phyloP scores from a whole-genome alignment of 2,329 filamentous ascomycete genomes.

The Tricladium varicosporioides region DNA sequence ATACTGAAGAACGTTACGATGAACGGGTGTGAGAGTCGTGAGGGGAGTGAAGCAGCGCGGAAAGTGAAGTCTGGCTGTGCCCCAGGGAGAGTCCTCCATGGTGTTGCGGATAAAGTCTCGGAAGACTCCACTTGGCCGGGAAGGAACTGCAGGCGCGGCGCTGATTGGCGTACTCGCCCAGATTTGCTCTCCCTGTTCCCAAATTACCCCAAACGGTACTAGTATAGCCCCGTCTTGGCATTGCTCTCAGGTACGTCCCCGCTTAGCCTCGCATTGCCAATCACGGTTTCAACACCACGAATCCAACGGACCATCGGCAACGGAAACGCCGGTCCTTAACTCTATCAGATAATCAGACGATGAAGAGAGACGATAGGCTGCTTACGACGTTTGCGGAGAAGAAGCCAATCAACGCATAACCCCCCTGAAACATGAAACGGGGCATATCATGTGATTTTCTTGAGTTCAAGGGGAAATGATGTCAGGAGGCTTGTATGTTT shows the following conservation, averaged over 20 bases:
- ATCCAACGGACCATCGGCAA: background rate
- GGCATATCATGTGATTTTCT: background rate
- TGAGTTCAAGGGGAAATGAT: background rate
- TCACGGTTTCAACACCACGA: background rate
- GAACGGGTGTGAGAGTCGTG: background rate
- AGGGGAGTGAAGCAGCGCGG: background rate
- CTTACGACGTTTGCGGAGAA: background rate
- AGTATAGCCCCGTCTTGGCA: background rate
- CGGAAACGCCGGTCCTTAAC: background rate
- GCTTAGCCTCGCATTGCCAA: background rate
- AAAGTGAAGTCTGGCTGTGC: background rate
- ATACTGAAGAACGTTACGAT: background rate
- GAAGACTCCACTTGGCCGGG: background rate
- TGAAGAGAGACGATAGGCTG: background rate
- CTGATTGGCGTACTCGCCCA: background rate
- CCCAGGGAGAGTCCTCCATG: background rate
- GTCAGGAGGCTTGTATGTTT: background rate
- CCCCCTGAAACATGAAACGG: conserved; percentile 4
- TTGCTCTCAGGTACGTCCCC: background rate
- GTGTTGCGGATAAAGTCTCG: background rate
- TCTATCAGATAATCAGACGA: background rate
- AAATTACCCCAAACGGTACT: background rate
- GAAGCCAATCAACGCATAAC: conserved; percentile 1
- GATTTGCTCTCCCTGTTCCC: background rate
- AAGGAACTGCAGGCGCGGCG: background rate